A percentile compares a stretch with the other conserved stretches of the same genome.
These are phyloP conservation scores for Penicillium desertorum DNA, from an alignment of 495 filamentous ascomycete species.

Conservation along the genomic window DNA sequence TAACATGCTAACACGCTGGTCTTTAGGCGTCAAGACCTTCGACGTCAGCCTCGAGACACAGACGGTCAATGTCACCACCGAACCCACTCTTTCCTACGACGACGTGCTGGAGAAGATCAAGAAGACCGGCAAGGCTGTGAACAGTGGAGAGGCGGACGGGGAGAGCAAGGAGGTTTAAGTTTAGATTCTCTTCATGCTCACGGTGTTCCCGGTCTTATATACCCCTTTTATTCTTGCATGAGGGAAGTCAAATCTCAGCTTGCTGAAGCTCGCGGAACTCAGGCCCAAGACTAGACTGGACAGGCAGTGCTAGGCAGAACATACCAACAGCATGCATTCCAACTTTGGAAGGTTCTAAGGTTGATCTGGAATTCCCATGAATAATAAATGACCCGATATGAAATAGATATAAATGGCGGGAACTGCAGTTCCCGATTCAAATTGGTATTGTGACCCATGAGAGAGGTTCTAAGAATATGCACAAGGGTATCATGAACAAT, in stretches of 20 bases:
- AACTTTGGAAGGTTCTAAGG: not conserved
- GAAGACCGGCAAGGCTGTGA: constrained; percentile 95
- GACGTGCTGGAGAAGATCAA: constrained; percentile 83
- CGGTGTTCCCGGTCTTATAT: not conserved
- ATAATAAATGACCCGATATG: not conserved
- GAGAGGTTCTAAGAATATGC: constrained; percentile 23
- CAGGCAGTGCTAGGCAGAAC: constrained; percentile 11
- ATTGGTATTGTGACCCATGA: constrained; percentile 6
- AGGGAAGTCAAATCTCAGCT: not conserved
- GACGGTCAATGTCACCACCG: constrained; percentile 69
- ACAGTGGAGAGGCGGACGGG: constrained; percentile 64
- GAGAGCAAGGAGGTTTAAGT: constrained; percentile 39
- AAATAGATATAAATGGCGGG: constrained; percentile 3
- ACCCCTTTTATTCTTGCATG: not conserved
- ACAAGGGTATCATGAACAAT: constrained; percentile 38
- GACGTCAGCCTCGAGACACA: constrained; percentile 83
- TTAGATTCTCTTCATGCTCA: constrained; percentile 14
- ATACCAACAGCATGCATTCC: constrained; percentile 7
- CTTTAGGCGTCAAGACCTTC: constrained; percentile 80
- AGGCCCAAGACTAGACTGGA: constrained; percentile 1
- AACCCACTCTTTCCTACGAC: constrained; percentile 64
- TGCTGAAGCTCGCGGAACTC: not conserved
- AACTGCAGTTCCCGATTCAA: constrained; percentile 1
- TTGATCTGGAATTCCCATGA: not conserved
- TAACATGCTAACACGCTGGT: not conserved